Evolutionary conservation across 768 basidiomycete genomes (phyloP), one percentile per base, ranked within the genome.

Genomic region (Macrolepiota fuliginosa): DNA sequence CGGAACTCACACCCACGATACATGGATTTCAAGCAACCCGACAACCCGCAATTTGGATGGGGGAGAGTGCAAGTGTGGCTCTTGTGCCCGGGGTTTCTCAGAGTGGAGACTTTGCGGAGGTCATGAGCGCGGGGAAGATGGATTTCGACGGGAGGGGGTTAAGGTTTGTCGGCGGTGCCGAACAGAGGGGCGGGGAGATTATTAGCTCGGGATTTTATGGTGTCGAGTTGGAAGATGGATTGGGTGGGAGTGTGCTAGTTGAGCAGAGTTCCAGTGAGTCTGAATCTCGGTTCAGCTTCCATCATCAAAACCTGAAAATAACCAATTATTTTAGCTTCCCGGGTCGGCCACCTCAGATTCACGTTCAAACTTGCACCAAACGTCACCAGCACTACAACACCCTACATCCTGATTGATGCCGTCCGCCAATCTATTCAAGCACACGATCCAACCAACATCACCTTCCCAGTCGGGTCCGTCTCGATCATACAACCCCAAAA

Each of bases 21-120:
- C 59, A 61, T 24, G 91, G 91, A 1, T 91, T 92, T 65, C 84
- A 88, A 45, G 90, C 83, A 7, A 92, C 91, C 0, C 86, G 90
- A 56, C 91, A 91, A 65, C 90, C 91, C 9, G 91, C 91, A 0
- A 92, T 94, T 37, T 92, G 91, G 91, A 92, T 94, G 91, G 91
- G 88, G 1, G 89, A 90, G 66, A 89, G 84, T 63, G 89, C 81
- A 0, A 81, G 82, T 51, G 81, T 85, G 2, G 77, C 81, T 4
- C 76, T 91, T 24, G 78, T 80, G n/a, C 88, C 89, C 12, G 89
- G 89, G 4, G 69, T 77, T 3, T 72, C 76, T 58, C 22, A 51
- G 2, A 54, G 52, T 2, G 51, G 40, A 17, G 29, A 54, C 17
- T 52, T 39, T 1, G 19, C 1, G n/a, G 52, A 53, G 42, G 24